Evolutionary conservation across 257 asterid genomes (phyloP).

Genomic region (Craterostigma plantagineum): DNA sequence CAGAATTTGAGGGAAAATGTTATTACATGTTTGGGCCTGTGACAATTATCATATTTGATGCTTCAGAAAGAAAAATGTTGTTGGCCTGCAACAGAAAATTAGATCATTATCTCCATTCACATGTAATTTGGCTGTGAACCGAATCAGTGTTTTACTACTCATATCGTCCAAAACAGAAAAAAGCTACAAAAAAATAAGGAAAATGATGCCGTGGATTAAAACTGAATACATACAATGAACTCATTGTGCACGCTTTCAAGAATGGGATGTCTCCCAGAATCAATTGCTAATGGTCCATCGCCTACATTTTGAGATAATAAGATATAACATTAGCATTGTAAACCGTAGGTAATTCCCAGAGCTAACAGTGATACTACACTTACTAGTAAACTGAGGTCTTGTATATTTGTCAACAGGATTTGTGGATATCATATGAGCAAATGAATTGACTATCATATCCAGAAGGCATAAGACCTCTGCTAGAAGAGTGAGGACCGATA

Average conservation of each 20-base stretch:
- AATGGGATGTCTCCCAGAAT: slow-evolving; percentile 87
- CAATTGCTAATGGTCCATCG: slow-evolving; percentile 96
- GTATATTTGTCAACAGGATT: slow-evolving; percentile 86
- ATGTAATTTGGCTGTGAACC: background rate
- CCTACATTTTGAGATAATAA: slow-evolving; percentile 14
- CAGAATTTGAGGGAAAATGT: slow-evolving; percentile 7
- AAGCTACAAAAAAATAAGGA: background rate
- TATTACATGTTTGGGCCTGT: slow-evolving; percentile 98
- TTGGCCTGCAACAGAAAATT: slow-evolving; percentile 61
- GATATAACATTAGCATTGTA: background rate
- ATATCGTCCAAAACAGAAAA: no score
- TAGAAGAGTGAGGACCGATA: slow-evolving; percentile 66
- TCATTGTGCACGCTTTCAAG: slow-evolving; percentile 73
- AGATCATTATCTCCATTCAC: slow-evolving; percentile 9
- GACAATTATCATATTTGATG: slow-evolving; percentile 83
- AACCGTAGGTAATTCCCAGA: background rate
- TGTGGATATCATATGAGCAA: slow-evolving; percentile 82
- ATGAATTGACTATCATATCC: slow-evolving; percentile 91
- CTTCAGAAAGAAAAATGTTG: slow-evolving; percentile 85
- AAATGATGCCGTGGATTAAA: slow-evolving; percentile 6
- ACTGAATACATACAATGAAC: slow-evolving; percentile 37
- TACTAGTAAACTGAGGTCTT: slow-evolving; percentile 79
- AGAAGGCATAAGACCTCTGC: slow-evolving; percentile 92
- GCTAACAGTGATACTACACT: slow-evolving; percentile 7
- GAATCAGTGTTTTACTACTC: background rate